Evolutionary conservation across 1,284 basidiomycete genomes (phyloP).

Genomic region (Ceratobasidium sp.): DNA sequence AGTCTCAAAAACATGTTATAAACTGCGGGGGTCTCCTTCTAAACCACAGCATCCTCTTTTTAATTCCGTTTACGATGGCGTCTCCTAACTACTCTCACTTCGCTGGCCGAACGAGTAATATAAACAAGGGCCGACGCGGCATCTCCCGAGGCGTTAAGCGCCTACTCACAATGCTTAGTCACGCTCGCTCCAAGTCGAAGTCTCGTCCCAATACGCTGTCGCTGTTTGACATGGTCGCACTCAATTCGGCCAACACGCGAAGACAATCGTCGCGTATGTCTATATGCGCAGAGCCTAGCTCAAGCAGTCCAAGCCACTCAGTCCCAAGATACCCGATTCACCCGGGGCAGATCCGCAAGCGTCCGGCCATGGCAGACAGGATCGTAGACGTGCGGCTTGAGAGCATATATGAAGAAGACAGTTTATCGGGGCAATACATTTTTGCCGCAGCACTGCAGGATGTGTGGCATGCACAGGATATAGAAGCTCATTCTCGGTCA

Average conservation of each 20-base stretch:
- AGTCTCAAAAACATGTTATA: neutral
- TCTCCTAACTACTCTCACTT: neutral
- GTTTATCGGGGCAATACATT: neutral
- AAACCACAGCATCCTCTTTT: neutral
- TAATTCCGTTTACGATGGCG: conserved; percentile 3
- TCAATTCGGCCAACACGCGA: neutral
- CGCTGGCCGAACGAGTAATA: conserved; percentile 7
- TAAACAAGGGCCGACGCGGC: conserved; percentile 16
- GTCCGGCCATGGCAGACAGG: conserved; percentile 22
- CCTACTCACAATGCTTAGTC: conserved; percentile 9
- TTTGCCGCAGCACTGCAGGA: conserved; percentile 36
- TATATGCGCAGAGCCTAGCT: conserved; percentile 4
- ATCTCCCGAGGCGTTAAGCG: conserved; percentile 32
- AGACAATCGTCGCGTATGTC: neutral
- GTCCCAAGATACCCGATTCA: neutral
- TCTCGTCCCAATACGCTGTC: conserved; percentile 30
- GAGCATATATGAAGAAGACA: conserved; percentile 36
- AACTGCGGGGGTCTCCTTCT: neutral
- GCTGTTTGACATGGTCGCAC: conserved; percentile 32
- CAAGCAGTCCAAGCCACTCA: conserved; percentile 3
- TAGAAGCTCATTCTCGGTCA: conserved; percentile 10
- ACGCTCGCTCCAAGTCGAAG: conserved; percentile 6
- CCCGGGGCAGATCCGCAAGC: neutral
- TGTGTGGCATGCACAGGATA: conserved; percentile 35
- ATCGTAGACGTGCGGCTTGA: conserved; percentile 30